Conservation (phyloP, 1,139 yeast genomes). For the Taphrina sp. region DNA sequence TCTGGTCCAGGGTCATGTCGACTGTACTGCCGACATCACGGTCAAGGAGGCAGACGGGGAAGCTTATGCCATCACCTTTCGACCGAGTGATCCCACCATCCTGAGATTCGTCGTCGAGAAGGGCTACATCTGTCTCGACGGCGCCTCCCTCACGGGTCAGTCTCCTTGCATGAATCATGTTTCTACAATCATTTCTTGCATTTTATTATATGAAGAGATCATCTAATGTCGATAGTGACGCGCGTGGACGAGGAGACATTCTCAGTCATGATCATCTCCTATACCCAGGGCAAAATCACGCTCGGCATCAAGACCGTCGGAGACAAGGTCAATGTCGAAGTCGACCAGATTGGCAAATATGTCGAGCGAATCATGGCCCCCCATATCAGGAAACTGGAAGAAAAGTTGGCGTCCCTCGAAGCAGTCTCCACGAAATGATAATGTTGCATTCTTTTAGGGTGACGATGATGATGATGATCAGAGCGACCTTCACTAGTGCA, state of each 20-base stretch:
- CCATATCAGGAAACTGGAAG: constrained; percentile 48
- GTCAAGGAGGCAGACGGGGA: constrained; percentile 64
- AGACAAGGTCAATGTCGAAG: constrained; percentile 80
- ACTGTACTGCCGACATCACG: constrained; percentile 73
- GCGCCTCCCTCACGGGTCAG: constrained; percentile 83
- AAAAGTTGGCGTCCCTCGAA: constrained; percentile 11
- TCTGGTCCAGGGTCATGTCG: constrained; percentile 96
- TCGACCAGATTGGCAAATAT: constrained; percentile 87
- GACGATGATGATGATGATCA: background rate
- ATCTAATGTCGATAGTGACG: constrained; percentile 31
- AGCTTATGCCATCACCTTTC: constrained; percentile 72
- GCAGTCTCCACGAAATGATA: too few species aligned
- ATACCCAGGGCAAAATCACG: constrained; percentile 80
- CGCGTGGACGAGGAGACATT: constrained; percentile 62
- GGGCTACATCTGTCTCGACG: constrained; percentile 85
- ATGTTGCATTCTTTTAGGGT: too few species aligned
- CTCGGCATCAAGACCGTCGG: constrained; percentile 58
- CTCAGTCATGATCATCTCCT: constrained; percentile 85
- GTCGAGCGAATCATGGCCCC: constrained; percentile 78
- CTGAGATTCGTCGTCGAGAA: constrained; percentile 48
- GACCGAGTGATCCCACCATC: constrained; percentile 61
- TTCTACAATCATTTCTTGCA: too few species aligned
- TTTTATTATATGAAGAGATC: too few species aligned
- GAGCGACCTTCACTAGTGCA: too few species aligned
- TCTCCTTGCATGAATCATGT: too few species aligned